Percentiles rank a stretch among this genome's conserved stretches.
Conservation (phyloP, 306 rosid species). For the Rubus idaeus region DNA sequence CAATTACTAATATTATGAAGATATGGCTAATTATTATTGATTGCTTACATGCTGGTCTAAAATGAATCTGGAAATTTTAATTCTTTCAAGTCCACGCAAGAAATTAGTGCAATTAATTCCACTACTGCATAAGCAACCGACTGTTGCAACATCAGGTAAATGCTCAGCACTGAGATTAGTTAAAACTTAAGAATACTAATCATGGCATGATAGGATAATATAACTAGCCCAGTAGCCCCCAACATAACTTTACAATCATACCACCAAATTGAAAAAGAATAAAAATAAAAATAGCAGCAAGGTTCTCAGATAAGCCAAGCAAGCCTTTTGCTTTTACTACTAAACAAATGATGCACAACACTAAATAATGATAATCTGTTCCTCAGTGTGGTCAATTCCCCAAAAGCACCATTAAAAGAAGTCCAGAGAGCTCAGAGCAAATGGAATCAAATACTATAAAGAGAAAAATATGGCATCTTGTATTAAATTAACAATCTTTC, state of each 20-base stretch:
- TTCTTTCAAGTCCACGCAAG: neutral
- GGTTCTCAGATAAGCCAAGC: neutral
- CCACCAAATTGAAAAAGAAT: neutral
- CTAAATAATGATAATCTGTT: neutral
- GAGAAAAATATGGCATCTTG: neutral
- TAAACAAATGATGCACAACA: too few species aligned
- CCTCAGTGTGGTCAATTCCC: neutral
- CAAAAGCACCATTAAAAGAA: neutral
- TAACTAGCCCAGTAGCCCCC: neutral
- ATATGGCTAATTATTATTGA: neutral
- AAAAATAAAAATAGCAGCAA: neutral
- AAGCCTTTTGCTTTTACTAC: constrained; percentile 9
- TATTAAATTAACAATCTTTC: neutral
- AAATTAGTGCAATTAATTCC: neutral
- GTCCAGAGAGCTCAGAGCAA: neutral
- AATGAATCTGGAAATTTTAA: neutral
- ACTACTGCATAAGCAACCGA: neutral
- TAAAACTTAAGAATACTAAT: too few species aligned
- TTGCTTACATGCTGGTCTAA: neutral
- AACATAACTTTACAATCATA: neutral
- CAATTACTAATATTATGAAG: neutral
- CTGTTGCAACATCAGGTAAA: neutral
- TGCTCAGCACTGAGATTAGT: neutral
- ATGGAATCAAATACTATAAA: constrained; percentile 4
- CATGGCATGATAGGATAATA: neutral